These are phyloP conservation scores for Triticum urartu DNA, from an alignment of 176 grass and related monocot species.

Conservation along the genomic window DNA sequence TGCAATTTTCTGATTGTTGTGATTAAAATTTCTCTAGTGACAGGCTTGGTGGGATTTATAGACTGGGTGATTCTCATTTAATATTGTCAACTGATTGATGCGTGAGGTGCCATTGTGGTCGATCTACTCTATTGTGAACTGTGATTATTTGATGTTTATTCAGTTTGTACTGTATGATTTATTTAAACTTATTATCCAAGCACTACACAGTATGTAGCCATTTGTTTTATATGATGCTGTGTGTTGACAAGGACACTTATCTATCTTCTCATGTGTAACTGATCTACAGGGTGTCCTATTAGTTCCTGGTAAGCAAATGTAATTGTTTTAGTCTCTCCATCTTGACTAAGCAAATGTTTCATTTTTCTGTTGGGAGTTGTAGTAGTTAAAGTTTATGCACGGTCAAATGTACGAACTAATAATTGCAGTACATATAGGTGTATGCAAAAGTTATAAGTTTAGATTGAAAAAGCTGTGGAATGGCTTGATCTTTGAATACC, in stretches of 20 bases:
- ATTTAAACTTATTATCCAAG: neutral
- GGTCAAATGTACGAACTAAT: no score
- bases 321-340: no score
- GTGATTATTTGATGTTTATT: neutral
- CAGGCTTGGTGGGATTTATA: no score
- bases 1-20: neutral
- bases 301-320: neutral
- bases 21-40: no score
- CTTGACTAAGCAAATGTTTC: no score
- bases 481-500: no score
- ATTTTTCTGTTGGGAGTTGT: no score
- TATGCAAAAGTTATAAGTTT: no score
- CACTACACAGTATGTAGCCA: neutral
- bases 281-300: neutral
- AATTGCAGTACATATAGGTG: no score
- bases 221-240: neutral
- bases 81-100: neutral
- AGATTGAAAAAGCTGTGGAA: no score
- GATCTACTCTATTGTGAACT: neutral
- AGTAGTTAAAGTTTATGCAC: no score
- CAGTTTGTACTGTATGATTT: neutral
- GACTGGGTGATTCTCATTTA: no score
- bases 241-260: neutral
- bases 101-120: neutral
- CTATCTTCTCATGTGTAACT: neutral